Base-by-base conservation (phyloP, 108 stramenopile genomes). In the Skeletonema menzelii region DNA sequence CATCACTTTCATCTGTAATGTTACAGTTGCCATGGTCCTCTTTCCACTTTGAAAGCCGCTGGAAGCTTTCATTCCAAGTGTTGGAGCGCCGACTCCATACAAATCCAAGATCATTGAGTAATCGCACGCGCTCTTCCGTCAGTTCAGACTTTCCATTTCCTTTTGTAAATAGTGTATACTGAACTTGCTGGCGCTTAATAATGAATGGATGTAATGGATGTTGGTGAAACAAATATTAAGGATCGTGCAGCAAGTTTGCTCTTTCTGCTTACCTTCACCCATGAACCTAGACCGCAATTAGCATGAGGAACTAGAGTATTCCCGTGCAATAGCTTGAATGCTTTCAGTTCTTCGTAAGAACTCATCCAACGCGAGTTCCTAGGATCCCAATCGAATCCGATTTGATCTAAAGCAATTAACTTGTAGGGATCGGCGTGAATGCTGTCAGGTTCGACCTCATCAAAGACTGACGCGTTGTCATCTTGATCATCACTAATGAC, bases 371-470 rank as follows among this genome's bases (percentile, higher is more conserved):
- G 58, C 3, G 72, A 69, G 35, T 70, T 76, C 26, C 75, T 59
- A 27, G 80, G 80, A 59, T 81, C 75, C 75, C 75, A 81, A 63
- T 81, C 80, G 40, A 81, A 81, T 3, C 70, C 75, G 37, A 76
- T 59, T 26, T 30, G 20, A 76, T 81, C 80, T 19, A 81, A 75
- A 4, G 78, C 78, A 40, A 73, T 71, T 31, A 47, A 47, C 44
- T 79, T 79, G 66, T 79, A 79, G 8, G 78, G 78, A 34, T 79
- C 71, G 20, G 76, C 76, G 20, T 69, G 76, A n/a, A 77, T 77
- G 24, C 63, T 59, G n/a, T 77, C 76, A 4, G 69, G 59, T 58
- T 77, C 76, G 4, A 70, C 27, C 15, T 70, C 69, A 24, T 77
- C 69, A 40, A 74, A 74, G 34, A 74, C 65, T 31, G 65, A 65